Conservation (phyloP, 2,329 filamentous ascomycete genomes). For the Pseudogymnoascus sp. region DNA sequence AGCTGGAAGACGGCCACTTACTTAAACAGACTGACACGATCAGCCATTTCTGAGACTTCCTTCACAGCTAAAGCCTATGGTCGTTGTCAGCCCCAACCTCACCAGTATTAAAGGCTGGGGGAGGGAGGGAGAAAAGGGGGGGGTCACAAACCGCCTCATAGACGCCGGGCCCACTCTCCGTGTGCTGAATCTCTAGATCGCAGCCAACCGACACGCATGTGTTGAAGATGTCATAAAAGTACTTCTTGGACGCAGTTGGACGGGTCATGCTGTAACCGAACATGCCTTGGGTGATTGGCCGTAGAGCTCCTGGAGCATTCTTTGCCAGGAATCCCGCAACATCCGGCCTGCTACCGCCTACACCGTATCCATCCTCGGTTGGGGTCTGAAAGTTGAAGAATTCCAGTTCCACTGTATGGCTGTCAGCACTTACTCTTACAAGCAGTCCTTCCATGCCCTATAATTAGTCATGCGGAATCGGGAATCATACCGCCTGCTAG, state of each 20-base stretch:
- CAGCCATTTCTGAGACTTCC: conserved; percentile 82
- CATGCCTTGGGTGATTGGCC: conserved; percentile 84
- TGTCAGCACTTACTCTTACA: conserved; percentile 13
- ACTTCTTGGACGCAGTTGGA: conserved; percentile 83
- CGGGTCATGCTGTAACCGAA: conserved; percentile 88
- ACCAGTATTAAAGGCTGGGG: neutral
- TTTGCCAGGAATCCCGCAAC: conserved; percentile 67
- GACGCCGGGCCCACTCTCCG: conserved; percentile 86
- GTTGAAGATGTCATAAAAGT: conserved; percentile 83
- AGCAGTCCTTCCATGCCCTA: neutral
- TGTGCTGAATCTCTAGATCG: conserved; percentile 90
- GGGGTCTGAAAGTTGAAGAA: conserved; percentile 84
- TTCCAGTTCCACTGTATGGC: conserved; percentile 72
- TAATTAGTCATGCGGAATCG: neutral
- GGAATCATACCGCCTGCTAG: conserved; percentile 76
- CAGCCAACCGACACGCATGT: conserved; percentile 71
- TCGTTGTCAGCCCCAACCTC: conserved; percentile 37
- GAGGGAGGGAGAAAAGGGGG: neutral
- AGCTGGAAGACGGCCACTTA: conserved; percentile 49
- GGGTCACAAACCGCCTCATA: conserved; percentile 56
- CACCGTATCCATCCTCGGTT: conserved; percentile 35
- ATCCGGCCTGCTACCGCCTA: conserved; percentile 55
- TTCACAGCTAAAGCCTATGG: conserved; percentile 87
- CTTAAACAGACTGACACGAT: conserved; percentile 88
- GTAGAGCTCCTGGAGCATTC: conserved; percentile 65